phyloP scores from a whole-genome alignment of 2,329 filamentous ascomycete genomes.

The Botryosphaeria agaves region DNA sequence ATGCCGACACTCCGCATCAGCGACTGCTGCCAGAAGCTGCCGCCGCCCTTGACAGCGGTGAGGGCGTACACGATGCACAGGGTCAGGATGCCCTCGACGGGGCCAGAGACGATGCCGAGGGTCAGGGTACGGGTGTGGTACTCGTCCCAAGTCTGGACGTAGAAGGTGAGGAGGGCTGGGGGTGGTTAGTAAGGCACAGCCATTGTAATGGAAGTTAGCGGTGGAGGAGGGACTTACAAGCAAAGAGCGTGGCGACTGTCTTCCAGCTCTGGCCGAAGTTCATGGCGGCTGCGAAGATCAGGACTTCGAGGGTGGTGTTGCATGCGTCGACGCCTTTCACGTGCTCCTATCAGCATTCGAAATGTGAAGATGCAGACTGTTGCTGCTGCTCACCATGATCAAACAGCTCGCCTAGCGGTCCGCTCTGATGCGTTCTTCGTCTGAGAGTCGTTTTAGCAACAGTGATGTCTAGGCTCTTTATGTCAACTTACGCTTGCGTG shows the following conservation, averaged over 20 bases:
- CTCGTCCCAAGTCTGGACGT: conserved; percentile 97
- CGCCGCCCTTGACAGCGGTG: conserved; percentile 73
- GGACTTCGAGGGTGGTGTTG: conserved; percentile 85
- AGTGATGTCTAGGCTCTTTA: no score
- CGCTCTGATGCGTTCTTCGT: conserved; percentile 77
- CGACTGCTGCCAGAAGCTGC: conserved; percentile 81
- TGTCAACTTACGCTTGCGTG: conserved; percentile 57
- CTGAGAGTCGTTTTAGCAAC: conserved; percentile 22
- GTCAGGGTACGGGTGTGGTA: conserved; percentile 96
- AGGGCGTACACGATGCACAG: conserved; percentile 66
- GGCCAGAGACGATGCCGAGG: conserved; percentile 79
- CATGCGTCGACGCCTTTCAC: conserved; percentile 62
- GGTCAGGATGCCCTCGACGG: conserved; percentile 84
- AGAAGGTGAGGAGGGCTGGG: conserved; percentile 77
- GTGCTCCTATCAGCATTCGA: conserved; percentile 1
- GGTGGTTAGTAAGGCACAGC: no score
- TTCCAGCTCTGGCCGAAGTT: conserved; percentile 88
- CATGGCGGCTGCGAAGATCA: conserved; percentile 82
- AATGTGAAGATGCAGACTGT: neutral
- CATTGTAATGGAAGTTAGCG: no score
- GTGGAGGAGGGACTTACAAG: conserved; percentile 36
- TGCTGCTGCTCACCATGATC: conserved; percentile 52
- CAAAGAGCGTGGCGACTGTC: conserved; percentile 70
- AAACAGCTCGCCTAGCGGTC: conserved; percentile 87
- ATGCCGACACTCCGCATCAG: conserved; percentile 57